Evolutionary conservation across 805 yeast genomes (phyloP).

Genomic region (Kockiozyma suomiensis): DNA sequence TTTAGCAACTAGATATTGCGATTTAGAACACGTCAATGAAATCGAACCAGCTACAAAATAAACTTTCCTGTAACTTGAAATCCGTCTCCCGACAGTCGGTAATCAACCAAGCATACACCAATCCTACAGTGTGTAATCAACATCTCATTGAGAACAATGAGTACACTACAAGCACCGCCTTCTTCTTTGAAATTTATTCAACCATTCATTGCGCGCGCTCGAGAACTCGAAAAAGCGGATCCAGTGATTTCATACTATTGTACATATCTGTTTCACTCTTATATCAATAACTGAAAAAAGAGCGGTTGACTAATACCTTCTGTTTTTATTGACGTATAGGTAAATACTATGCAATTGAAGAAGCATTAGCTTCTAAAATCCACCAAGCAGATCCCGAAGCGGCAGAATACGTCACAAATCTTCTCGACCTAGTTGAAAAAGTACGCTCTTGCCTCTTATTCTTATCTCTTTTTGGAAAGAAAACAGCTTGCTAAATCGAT

Average conservation of each 20-base stretch:
- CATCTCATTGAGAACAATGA: neutral
- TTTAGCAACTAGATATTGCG: too few species aligned
- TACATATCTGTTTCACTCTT: conserved; percentile 38
- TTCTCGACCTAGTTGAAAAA: conserved; percentile 73
- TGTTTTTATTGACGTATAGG: conserved; percentile 8
- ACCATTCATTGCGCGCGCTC: conserved; percentile 56
- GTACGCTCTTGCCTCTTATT: too few species aligned
- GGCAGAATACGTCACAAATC: conserved; percentile 59
- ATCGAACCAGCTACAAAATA: too few species aligned
- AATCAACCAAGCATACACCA: neutral
- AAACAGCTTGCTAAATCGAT: conserved; percentile 40
- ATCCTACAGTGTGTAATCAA: neutral
- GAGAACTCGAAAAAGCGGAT: conserved; percentile 58
- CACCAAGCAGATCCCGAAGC: conserved; percentile 60
- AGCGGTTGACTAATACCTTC: neutral
- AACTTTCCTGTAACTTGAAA: too few species aligned
- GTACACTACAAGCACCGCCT: conserved; percentile 15
- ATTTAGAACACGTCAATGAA: too few species aligned
- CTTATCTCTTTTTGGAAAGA: neutral
- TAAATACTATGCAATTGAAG: conserved; percentile 68
- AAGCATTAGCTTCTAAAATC: conserved; percentile 60
- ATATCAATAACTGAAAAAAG: too few species aligned
- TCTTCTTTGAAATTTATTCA: conserved; percentile 41
- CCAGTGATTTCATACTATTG: conserved; percentile 77
- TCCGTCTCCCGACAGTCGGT: too few species aligned